Conservation (phyloP, 2,329 filamentous ascomycete genomes). For the Erysiphe pulchra region DNA sequence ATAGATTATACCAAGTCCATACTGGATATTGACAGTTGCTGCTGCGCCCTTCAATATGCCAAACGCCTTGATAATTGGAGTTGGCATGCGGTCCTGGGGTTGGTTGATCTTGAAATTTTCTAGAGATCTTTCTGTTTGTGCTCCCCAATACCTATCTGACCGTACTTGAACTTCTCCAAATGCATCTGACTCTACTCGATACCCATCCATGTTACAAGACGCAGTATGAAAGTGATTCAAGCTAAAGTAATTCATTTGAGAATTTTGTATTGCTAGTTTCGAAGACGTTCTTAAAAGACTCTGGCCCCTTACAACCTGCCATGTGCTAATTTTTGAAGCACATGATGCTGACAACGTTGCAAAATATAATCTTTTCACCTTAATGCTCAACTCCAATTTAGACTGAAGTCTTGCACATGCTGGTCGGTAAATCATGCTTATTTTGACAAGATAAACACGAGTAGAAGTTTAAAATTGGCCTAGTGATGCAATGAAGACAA, state of each 20-base stretch:
- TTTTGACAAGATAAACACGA: too few species aligned
- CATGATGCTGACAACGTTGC: too few species aligned
- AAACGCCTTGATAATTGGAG: conserved; percentile 75
- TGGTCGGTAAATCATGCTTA: too few species aligned
- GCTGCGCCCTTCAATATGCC: conserved; percentile 94
- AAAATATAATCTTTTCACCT: too few species aligned
- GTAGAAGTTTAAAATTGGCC: too few species aligned
- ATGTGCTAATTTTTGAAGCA: too few species aligned
- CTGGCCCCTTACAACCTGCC: too few species aligned
- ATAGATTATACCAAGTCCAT: conserved; percentile 44
- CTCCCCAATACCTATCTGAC: conserved; percentile 92
- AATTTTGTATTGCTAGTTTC: too few species aligned
- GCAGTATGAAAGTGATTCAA: conserved; percentile 11
- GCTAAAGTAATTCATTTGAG: not conserved
- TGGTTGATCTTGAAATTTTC: conserved; percentile 99
- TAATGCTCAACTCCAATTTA: too few species aligned
- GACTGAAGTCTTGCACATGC: too few species aligned
- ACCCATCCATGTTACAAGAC: conserved; percentile 18
- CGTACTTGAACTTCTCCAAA: conserved; percentile 91
- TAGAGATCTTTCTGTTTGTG: conserved; percentile 86
- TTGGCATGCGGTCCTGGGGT: conserved; percentile 94
- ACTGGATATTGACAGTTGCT: conserved; percentile 85
- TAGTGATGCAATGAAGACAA: too few species aligned
- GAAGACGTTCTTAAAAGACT: too few species aligned
- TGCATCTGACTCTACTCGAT: conserved; percentile 81